A percentile compares a stretch with the other conserved stretches of the same genome.
phyloP scores from a whole-genome alignment of 23 red algal genomes.

The Gracilaria gracilis region DNA sequence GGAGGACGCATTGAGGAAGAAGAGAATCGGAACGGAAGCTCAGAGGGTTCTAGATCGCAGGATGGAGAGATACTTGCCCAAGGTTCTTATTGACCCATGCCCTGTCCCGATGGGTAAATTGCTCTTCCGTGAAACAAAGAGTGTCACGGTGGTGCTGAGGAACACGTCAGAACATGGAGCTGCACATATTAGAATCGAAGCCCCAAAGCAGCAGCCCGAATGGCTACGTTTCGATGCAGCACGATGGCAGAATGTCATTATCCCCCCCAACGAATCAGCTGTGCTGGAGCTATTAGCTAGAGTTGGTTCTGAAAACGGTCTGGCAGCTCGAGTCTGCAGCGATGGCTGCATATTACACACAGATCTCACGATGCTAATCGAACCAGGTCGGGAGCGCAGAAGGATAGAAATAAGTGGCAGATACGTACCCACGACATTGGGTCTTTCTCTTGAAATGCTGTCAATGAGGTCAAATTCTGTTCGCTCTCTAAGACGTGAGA shows the following conservation, averaged over 20 bases:
- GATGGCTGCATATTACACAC: conserved; percentile 38
- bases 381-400: conserved; percentile 42
- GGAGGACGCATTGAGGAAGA: conserved; percentile 29
- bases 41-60: background rate
- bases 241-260: conserved; percentile 21
- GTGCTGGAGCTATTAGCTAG: conserved; percentile 17
- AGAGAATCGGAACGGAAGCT: background rate
- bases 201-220: conserved; percentile 17
- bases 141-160: background rate
- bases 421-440: conserved; percentile 54
- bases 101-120: conserved; percentile 34
- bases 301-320: conserved; percentile 35
- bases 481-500: conserved; percentile 22
- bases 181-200: conserved; percentile 26
- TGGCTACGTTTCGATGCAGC: conserved; percentile 54
- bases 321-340: conserved; percentile 25
- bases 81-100: conserved; percentile 34
- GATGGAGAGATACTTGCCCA: conserved; percentile 12
- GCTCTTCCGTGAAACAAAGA: conserved; percentile 16
- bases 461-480: conserved; percentile 50
- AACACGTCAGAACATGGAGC: conserved; percentile 29
- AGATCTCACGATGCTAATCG: background rate
- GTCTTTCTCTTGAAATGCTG: conserved; percentile 59
- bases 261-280: conserved; percentile 33
- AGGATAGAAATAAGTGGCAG: conserved; percentile 38